Evolutionary conservation across 2,329 filamentous ascomycete genomes (phyloP), one percentile per base, ranked within the genome.

Genomic region (Neurospora sp.): DNA sequence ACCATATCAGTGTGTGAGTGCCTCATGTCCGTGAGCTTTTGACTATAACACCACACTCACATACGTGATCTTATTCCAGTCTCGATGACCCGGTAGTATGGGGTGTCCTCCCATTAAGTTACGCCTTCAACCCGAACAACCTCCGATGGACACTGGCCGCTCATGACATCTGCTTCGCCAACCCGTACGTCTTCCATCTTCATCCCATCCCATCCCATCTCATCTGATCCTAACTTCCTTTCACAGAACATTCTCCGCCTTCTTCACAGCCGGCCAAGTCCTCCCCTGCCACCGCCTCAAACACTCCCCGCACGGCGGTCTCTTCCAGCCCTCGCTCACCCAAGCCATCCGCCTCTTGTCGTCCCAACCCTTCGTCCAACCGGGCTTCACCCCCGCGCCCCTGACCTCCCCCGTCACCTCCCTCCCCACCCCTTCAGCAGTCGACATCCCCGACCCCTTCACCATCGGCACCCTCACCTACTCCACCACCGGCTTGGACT

Each of bases 41-140:
- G 28, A 28, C 28, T 28, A 28, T 28, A 28, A 28, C 28, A 28
- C 28, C 28, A 28, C 28, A 28, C 28, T 28, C 28, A 28, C 28
- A 28, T 28, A 28, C 28, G 28, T 28, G 28, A 28, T 28, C 28
- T 28, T 28, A 28, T 28, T 28, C 28, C 28, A 28, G 95, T 71
- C 82, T 98, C 75, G 96, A 99, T 81, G 96, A 99, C 81, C 96
- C 96, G 36, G 82, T 98, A 71, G 89, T 97, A 75, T 99, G 95
- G 95, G 96, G 95, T 19, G 88, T 93, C 42, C 82, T 99, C 4
- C 96, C 96, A 1, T 79, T 92, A 66, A 85, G 86, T 67, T 93
- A 96, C 77, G 83, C 87, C 73, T 89, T 91, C 76, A 88, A 90
- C 71, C 88, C 91, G 23, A 84, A 86, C 70, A 96, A 94, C 78